phyloP scores from a whole-genome alignment of 257 asterid species.

The Cruciata laevipes region DNA sequence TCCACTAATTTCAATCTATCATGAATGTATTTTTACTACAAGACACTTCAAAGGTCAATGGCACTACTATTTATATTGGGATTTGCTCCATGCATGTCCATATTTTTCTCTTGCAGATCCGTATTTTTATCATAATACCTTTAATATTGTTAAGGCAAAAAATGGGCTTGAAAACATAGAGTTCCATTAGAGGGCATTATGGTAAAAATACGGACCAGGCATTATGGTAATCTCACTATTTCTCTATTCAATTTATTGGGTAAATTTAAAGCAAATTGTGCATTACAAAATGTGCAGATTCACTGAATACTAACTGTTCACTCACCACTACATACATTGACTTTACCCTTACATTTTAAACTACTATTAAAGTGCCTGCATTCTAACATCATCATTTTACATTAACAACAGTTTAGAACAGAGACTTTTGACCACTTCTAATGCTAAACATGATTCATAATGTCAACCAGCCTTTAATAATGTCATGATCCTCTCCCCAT shows the following conservation, averaged over 20 bases:
- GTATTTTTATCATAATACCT: no score
- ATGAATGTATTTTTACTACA: no score
- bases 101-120: no score
- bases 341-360: not conserved
- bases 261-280: not conserved
- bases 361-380: not conserved
- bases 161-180: no score
- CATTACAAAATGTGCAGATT: conserved; percentile 4
- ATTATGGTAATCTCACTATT: not conserved
- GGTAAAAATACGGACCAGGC: no score
- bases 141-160: no score
- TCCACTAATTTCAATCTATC: no score
- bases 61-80: no score
- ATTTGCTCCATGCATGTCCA: no score
- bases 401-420: not conserved
- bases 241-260: not conserved
- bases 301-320: conserved; percentile 1
- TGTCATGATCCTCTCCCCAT: conserved; percentile 35
- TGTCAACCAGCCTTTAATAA: conserved; percentile 2
- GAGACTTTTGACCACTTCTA: conserved; percentile 1
- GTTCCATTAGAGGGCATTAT: no score
- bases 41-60: no score
- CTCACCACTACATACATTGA: not conserved
- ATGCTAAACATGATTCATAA: not conserved
- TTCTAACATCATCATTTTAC: conserved; percentile 9